A percentile compares a stretch with the other conserved stretches of the same genome.
Conservation (phyloP, 2,329 filamentous ascomycete genomes). For the Trichophaea hybrida region DNA sequence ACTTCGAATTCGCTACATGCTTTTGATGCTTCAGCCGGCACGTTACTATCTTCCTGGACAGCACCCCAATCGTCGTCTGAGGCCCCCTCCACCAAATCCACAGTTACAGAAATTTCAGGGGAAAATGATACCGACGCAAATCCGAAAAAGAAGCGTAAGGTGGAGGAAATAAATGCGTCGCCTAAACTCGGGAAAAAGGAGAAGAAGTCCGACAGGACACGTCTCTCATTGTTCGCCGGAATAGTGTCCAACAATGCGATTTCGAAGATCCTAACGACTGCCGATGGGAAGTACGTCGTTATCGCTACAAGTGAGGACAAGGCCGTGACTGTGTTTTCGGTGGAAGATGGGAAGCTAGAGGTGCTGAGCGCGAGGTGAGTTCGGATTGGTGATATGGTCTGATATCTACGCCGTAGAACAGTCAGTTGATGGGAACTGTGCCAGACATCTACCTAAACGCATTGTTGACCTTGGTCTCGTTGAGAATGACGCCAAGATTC, state of each 20-base stretch:
- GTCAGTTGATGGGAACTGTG: neutral
- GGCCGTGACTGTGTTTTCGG: constrained; percentile 64
- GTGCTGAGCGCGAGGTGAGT: constrained; percentile 58
- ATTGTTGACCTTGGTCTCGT: constrained; percentile 63
- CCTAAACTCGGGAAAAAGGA: constrained; percentile 29
- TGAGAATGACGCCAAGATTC: constrained; percentile 54
- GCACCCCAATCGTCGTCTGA: constrained; percentile 22
- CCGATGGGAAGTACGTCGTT: constrained; percentile 52
- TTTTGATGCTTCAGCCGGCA: constrained; percentile 45
- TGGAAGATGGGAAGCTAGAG: constrained; percentile 46
- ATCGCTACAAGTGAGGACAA: constrained; percentile 87
- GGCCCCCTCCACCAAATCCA: constrained; percentile 18
- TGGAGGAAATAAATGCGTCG: constrained; percentile 5
- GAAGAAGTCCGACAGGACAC: constrained; percentile 29
- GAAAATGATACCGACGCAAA: constrained; percentile 2
- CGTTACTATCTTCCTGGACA: constrained; percentile 48
- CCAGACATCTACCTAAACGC: constrained; percentile 73
- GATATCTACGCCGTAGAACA: constrained; percentile 46
- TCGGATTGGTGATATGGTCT: constrained; percentile 30
- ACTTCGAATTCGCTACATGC: constrained; percentile 44
- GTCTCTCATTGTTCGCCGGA: constrained; percentile 29
- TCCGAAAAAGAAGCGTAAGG: constrained; percentile 15
- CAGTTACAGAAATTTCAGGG: neutral
- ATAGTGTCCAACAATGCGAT: constrained; percentile 22
- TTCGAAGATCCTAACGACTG: constrained; percentile 32